Evolutionary conservation across 2,329 filamentous ascomycete genomes (phyloP).

Genomic region (Ophiostoma sp.): DNA sequence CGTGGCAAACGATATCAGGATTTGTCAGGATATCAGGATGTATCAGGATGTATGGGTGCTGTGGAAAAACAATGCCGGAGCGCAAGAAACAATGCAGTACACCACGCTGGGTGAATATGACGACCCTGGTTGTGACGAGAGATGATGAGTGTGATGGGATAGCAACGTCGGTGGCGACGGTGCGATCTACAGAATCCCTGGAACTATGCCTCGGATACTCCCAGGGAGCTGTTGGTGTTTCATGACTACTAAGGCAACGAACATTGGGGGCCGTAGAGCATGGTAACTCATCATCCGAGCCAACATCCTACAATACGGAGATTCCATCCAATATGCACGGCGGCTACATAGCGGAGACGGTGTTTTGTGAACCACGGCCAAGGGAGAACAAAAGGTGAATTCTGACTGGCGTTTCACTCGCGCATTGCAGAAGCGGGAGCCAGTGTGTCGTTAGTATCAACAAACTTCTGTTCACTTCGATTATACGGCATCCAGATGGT

Average conservation of each 20-base stretch:
- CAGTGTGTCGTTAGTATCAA: too few relatives aligned
- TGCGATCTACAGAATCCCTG: not conserved
- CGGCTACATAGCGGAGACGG: not conserved
- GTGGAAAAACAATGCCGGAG: not conserved
- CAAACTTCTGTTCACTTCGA: too few relatives aligned
- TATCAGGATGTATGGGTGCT: not conserved
- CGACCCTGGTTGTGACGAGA: not conserved
- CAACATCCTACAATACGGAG: slow-evolving; percentile 2
- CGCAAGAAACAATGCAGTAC: not conserved
- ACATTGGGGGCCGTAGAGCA: not conserved
- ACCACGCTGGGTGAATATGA: not conserved
- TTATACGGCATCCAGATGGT: too few relatives aligned
- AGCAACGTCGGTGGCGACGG: not conserved
- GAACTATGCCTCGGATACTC: not conserved
- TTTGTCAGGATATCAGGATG: not conserved
- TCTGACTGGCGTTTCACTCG: not conserved
- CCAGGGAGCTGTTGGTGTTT: not conserved
- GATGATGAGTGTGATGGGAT: not conserved
- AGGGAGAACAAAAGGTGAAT: not conserved
- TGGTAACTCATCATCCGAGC: not conserved
- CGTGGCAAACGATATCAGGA: not conserved
- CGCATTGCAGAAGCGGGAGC: not conserved
- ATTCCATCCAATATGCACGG: not conserved
- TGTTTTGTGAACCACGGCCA: not conserved
- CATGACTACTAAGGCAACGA: not conserved